Conservation (phyloP, 2,329 filamentous ascomycete genomes). For the Hypoxylon sp. region DNA sequence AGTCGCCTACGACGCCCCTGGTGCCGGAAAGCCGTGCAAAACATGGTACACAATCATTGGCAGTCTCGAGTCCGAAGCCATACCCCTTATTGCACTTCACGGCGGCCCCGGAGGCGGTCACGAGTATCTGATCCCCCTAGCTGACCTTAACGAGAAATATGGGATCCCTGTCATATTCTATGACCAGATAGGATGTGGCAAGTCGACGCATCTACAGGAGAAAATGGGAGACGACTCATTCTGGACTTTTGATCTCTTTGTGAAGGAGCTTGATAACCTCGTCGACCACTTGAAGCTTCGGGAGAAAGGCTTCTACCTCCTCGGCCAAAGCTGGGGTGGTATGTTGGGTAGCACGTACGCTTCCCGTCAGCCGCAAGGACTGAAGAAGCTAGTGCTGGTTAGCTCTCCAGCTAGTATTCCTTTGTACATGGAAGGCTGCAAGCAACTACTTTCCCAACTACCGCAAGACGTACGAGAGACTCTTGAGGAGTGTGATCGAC, state of each 20-base stretch:
- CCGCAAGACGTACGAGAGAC: slow-evolving; percentile 20
- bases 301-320: slow-evolving; percentile 14
- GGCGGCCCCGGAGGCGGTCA: slow-evolving; percentile 27
- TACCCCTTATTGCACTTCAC: slow-evolving; percentile 19
- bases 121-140: slow-evolving; percentile 14
- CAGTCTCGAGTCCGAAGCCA: slow-evolving; percentile 16
- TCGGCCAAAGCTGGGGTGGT: slow-evolving; percentile 30
- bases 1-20: slow-evolving; percentile 35
- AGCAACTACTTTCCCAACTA: slow-evolving; percentile 14
- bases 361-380: slow-evolving; percentile 13
- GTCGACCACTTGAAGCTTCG: slow-evolving; percentile 25
- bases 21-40: slow-evolving; percentile 36
- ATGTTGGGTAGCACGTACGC: slow-evolving; percentile 25
- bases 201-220: slow-evolving; percentile 23
- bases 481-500: slow-evolving; percentile 23
- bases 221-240: slow-evolving; percentile 14
- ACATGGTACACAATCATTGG: slow-evolving; percentile 36
- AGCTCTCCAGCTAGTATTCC: slow-evolving; percentile 27
- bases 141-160: slow-evolving; percentile 16
- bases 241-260: slow-evolving; percentile 26
- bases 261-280: slow-evolving; percentile 24
- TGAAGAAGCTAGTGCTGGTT: slow-evolving; percentile 25
- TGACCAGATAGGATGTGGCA: slow-evolving; percentile 27
- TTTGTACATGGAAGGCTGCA: slow-evolving; percentile 15
- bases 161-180: slow-evolving; percentile 26